Evolutionary conservation across 169 alveolate genomes (phyloP), one percentile per base, ranked within the genome.

Genomic region (Cyclospora cayetanensis): DNA sequence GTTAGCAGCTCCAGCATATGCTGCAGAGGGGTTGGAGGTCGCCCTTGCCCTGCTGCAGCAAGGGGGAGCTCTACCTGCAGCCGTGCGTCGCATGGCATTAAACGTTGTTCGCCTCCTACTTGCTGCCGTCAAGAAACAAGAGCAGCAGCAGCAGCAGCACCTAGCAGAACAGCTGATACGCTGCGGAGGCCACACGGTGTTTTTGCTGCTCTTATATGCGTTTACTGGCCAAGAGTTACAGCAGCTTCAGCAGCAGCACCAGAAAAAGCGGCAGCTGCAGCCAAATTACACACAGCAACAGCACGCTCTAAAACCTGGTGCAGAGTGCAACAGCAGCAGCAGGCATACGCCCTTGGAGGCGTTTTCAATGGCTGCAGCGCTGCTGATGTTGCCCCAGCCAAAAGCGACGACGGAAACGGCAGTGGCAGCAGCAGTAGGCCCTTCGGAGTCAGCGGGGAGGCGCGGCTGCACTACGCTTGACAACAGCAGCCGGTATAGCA

Each of bases 101-200:
- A 74, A 74, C 37, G 85, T 74, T 37, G 11, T 74, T 55, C 39
- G 37, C 65, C 85, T 74, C 65, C 85, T 74, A 63, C 85, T 74
- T n/a, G 39, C 85, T 41, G 85, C 85, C n/a, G 85, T 29, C 63
- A 74, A 22, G 85, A 7, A 15, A 15, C 60, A 7, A 15, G n/a
- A 46, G 60, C 85, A 74, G 85, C 85, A 37, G 63, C 85, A 74
- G 35, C 85, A 39, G 63, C 42, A 74, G 35, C 85, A 31, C 85
- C 63, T 41, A 0, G 85, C 22, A 29, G 27, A 46, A 63, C 85
- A 29, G 85, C 85, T 74, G 85, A 55, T 74, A 37, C 85, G 35
- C 52, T 41, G 65, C 39, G 52, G 52, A 12, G 85, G 65, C 37
- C 85, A 74, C 25, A n/a, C 65, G 20, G 31, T 74, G 34, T 63